These are phyloP conservation scores for Macrotyloma uniflorum DNA, from an alignment of 306 rosid genomes.

Conservation along the genomic window DNA sequence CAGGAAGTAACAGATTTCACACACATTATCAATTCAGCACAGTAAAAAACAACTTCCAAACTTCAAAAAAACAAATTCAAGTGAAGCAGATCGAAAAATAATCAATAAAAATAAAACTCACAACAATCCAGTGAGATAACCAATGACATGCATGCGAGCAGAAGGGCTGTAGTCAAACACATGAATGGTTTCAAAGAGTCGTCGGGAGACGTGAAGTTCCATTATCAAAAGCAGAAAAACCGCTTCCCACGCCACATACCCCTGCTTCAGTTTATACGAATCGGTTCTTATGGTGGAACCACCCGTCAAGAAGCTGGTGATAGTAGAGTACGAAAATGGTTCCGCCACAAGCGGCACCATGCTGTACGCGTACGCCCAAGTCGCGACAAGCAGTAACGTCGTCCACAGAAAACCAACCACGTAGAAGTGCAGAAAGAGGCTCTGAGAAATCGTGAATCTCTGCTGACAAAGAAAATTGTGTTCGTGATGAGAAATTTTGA, in stretches of 20 bases:
- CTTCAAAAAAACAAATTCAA: not conserved
- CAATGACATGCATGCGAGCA: conserved; percentile 84
- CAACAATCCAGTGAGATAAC: conserved; percentile 85
- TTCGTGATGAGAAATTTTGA: not conserved
- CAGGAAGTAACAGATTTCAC: not conserved
- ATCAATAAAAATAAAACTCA: conserved; percentile 47
- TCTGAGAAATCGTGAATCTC: conserved; percentile 86
- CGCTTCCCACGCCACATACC: conserved; percentile 61
- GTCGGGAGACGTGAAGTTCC: conserved; percentile 80
- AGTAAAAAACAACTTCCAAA: not conserved
- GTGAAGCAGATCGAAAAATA: conserved; percentile 2
- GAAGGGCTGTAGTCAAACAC: conserved; percentile 78
- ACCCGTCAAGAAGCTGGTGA: conserved; percentile 69
- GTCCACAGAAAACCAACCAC: conserved; percentile 74
- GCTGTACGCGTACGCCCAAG: conserved; percentile 70
- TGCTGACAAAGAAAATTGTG: conserved; percentile 26
- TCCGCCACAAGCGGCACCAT: conserved; percentile 53
- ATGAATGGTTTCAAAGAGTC: conserved; percentile 65
- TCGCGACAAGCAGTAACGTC: conserved; percentile 65
- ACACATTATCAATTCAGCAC: not conserved
- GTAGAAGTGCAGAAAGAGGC: conserved; percentile 78
- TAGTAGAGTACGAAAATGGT: conserved; percentile 54
- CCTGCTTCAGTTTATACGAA: conserved; percentile 39
- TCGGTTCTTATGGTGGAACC: conserved; percentile 52
- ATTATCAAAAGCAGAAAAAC: conserved; percentile 79